Evolutionary conservation across 768 basidiomycete species (phyloP).

Genomic region (Tulasnella sp.): DNA sequence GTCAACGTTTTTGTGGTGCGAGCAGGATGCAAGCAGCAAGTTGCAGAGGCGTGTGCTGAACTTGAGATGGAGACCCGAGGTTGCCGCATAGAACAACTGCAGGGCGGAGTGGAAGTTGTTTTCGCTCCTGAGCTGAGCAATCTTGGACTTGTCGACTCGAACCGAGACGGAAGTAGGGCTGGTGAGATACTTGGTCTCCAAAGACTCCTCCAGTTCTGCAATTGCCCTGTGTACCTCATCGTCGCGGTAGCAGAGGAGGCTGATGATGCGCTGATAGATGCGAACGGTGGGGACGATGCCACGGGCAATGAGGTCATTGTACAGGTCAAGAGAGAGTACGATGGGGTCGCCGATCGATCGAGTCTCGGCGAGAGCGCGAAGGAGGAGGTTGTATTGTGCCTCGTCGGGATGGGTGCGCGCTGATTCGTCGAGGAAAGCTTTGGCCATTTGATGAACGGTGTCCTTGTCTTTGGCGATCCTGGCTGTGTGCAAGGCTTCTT

Average conservation of each 20-base stretch:
- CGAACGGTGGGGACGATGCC: slow-evolving; percentile 57
- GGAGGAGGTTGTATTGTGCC: slow-evolving; percentile 59
- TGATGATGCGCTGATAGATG: slow-evolving; percentile 63
- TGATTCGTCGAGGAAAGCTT: slow-evolving; percentile 2
- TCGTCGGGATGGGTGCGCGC: not conserved
- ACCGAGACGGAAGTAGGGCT: slow-evolving; percentile 33
- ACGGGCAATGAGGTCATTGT: slow-evolving; percentile 64
- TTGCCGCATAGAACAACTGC: slow-evolving; percentile 64
- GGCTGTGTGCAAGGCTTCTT: slow-evolving; percentile 6
- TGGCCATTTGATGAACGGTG: slow-evolving; percentile 6
- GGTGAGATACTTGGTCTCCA: slow-evolving; percentile 37
- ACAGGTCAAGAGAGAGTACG: slow-evolving; percentile 57
- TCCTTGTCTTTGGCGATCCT: not conserved
- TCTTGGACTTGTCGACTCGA: slow-evolving; percentile 40
- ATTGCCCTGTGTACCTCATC: slow-evolving; percentile 54
- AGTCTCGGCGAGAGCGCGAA: slow-evolving; percentile 48
- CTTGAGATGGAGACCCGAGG: slow-evolving; percentile 40
- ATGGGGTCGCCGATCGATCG: slow-evolving; percentile 52
- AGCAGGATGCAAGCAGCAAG: slow-evolving; percentile 59
- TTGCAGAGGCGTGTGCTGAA: slow-evolving; percentile 44
- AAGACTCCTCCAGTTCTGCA: slow-evolving; percentile 44
- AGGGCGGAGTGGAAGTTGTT: slow-evolving; percentile 69
- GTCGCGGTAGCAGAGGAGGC: slow-evolving; percentile 63
- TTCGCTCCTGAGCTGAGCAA: slow-evolving; percentile 44
- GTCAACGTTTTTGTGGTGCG: slow-evolving; percentile 53